Conservation (phyloP, 164 flowering plant genomes). For the Warburgia ugandensis region DNA sequence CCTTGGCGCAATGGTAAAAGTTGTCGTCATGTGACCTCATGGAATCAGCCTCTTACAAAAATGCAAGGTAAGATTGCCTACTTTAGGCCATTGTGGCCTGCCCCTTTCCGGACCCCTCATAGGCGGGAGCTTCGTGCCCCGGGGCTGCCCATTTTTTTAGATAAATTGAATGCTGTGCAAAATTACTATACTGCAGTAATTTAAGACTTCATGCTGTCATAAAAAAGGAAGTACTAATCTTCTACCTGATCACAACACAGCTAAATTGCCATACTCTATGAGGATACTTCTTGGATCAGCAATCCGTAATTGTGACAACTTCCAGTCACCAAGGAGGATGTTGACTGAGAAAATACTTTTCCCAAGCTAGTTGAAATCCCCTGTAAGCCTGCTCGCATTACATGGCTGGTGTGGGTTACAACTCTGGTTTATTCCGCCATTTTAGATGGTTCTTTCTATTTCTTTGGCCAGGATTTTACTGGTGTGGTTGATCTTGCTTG, state of each 20-base stretch:
- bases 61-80: too few species aligned
- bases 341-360: conserved; percentile 88
- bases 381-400: conserved; percentile 95
- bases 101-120: too few species aligned
- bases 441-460: too few species aligned
- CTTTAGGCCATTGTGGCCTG: too few species aligned
- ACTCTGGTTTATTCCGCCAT: neutral
- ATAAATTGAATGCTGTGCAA: too few species aligned
- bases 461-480: conserved; percentile 78
- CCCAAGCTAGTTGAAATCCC: conserved; percentile 95
- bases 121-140: too few species aligned
- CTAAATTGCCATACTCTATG: conserved; percentile 77
- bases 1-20: too few species aligned
- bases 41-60: too few species aligned
- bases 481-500: conserved; percentile 99
- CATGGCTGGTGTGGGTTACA: conserved; percentile 36
- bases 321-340: conserved; percentile 83
- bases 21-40: too few species aligned
- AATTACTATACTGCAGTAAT: too few species aligned
- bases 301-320: conserved; percentile 86
- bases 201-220: too few species aligned
- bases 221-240: neutral
- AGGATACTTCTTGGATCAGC: conserved; percentile 89
- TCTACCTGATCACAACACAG: conserved; percentile 24
- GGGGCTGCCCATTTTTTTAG: too few species aligned